Evolutionary conservation across 140 eudicot genomes (phyloP).

Genomic region (Anethum foeniculum): DNA sequence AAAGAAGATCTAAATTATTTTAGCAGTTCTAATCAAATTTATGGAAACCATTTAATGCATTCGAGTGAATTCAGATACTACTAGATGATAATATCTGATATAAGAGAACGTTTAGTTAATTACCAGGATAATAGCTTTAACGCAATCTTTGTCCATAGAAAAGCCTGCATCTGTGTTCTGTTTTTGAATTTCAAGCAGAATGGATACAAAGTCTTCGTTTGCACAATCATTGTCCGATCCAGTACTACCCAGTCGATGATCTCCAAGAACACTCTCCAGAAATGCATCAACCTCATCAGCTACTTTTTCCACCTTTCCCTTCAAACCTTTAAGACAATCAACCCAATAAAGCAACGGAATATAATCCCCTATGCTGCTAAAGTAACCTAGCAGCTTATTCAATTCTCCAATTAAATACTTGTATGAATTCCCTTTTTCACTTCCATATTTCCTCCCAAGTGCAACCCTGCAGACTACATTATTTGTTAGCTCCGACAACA

Average conservation of each 20-base stretch:
- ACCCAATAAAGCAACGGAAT: slow-evolving; percentile 45
- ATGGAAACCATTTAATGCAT: no score
- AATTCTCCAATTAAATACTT: slow-evolving; percentile 18
- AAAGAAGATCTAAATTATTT: no score
- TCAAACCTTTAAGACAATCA: slow-evolving; percentile 20
- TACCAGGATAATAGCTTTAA: slow-evolving; percentile 36
- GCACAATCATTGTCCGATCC: not conserved
- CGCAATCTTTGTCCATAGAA: slow-evolving; percentile 18
- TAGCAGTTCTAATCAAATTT: no score
- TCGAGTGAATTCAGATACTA: no score
- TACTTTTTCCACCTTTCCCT: slow-evolving; percentile 11
- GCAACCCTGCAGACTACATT: slow-evolving; percentile 23
- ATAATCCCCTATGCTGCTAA: slow-evolving; percentile 23
- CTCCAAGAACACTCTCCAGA: slow-evolving; percentile 22
- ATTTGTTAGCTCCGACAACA: slow-evolving; percentile 14
- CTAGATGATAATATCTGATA: no score
- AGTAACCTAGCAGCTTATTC: slow-evolving; percentile 23
- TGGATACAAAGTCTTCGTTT: slow-evolving; percentile 26
- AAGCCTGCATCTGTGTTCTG: slow-evolving; percentile 14
- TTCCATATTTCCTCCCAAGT: not conserved
- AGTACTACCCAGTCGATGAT: not conserved
- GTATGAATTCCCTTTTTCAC: slow-evolving; percentile 22
- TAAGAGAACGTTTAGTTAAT: not conserved
- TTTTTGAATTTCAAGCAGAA: slow-evolving; percentile 19
- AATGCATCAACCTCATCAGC: slow-evolving; percentile 23